Conservation (phyloP, 352 stramenopile species). For the Globisporangium okanoganense region DNA sequence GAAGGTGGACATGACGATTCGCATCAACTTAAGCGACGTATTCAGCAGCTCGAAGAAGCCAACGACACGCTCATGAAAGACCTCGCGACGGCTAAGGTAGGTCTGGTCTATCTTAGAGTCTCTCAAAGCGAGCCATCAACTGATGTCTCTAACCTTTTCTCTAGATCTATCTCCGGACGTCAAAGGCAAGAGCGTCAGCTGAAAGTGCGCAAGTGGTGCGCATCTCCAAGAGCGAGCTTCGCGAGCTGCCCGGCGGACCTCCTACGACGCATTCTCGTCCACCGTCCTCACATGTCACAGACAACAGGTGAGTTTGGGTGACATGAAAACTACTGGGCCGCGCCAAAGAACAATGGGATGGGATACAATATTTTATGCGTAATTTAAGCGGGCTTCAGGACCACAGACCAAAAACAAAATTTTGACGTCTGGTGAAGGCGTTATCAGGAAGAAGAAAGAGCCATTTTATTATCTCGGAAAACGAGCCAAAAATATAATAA, state of each 20-base stretch:
- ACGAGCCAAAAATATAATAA: too few species aligned
- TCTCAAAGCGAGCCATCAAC: background rate
- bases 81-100: conserved; percentile 60
- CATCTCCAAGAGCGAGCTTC: conserved; percentile 62
- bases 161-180: conserved; percentile 51
- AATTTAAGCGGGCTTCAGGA: too few species aligned
- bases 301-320: background rate
- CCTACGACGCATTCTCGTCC: background rate
- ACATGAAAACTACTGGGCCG: too few species aligned
- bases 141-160: background rate
- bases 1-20: background rate
- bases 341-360: too few species aligned
- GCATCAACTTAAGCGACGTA: conserved; percentile 38
- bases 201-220: conserved; percentile 46
- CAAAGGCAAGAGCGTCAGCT: conserved; percentile 32
- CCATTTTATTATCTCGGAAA: too few species aligned
- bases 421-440: too few species aligned
- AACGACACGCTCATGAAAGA: conserved; percentile 80
- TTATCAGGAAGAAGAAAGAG: too few species aligned
- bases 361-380: too few species aligned
- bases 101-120: background rate
- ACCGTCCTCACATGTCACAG: conserved; percentile 3
- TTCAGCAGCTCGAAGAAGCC: conserved; percentile 69
- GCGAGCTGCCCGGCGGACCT: conserved; percentile 33
- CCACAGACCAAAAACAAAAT: too few species aligned